phyloP scores from a whole-genome alignment of 2,329 filamentous ascomycete genomes.

The Neospermospora avenae region DNA sequence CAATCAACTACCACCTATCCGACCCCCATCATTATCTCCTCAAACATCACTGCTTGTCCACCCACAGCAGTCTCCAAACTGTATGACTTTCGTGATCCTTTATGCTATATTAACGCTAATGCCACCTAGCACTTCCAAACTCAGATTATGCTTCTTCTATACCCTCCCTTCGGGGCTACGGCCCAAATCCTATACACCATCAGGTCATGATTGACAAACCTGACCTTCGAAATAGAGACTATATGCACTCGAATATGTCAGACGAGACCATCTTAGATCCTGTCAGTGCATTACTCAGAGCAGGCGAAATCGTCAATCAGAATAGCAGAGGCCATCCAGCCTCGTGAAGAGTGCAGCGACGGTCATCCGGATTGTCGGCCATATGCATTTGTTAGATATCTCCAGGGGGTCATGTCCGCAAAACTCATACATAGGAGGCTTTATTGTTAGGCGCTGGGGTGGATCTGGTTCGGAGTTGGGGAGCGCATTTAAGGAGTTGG shows the following conservation, averaged over 20 bases:
- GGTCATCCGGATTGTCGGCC: neutral
- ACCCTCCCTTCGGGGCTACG: conserved; percentile 28
- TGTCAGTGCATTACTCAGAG: conserved; percentile 55
- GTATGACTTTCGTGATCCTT: conserved; percentile 19
- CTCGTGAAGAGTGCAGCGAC: conserved; percentile 3
- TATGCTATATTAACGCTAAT: conserved; percentile 7
- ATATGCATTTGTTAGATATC: neutral
- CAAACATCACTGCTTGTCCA: conserved; percentile 18
- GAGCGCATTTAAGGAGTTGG: conserved; percentile 7
- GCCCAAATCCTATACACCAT: conserved; percentile 9
- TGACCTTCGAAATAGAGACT: conserved; percentile 21
- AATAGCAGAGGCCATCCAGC: conserved; percentile 23
- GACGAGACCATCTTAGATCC: conserved; percentile 47
- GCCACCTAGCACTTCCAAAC: conserved; percentile 18
- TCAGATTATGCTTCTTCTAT: conserved; percentile 26
- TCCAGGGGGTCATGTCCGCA: neutral
- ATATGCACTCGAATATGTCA: conserved; percentile 22
- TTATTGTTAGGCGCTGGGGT: conserved; percentile 1
- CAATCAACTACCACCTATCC: conserved; percentile 30
- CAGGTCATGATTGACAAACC: conserved; percentile 9
- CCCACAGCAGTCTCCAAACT: conserved; percentile 29
- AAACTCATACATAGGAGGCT: neutral
- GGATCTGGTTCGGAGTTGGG: conserved; percentile 19
- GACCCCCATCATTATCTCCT: conserved; percentile 31
- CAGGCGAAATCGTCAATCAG: conserved; percentile 57